A percentile compares a stretch with the other conserved stretches of the same genome.
phyloP scores from a whole-genome alignment of 2,329 filamentous ascomycete genomes.

The Clarireedia paspali region DNA sequence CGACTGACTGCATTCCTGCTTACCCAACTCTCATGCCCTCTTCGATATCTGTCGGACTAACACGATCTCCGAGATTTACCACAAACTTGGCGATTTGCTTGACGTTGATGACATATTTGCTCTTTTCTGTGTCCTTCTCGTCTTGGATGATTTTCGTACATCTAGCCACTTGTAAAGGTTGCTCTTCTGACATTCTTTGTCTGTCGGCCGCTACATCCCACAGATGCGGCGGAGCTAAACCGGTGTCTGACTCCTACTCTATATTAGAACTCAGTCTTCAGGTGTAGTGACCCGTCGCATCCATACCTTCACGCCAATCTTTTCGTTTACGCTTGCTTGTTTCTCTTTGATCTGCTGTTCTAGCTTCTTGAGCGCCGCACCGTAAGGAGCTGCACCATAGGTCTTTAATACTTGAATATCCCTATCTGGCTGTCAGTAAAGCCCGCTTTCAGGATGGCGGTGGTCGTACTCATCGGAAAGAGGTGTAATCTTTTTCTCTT shows the following conservation, averaged over 20 bases:
- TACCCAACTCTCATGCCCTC: slow-evolving; percentile 96
- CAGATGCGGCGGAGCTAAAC: slow-evolving; percentile 93
- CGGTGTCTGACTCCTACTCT: slow-evolving; percentile 90
- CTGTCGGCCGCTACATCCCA: slow-evolving; percentile 98
- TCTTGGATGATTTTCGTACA: slow-evolving; percentile 99
- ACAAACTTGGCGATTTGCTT: slow-evolving; percentile 99
- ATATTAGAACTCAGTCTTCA: neutral
- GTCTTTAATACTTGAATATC: slow-evolving; percentile 99
- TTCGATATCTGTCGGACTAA: slow-evolving; percentile 97
- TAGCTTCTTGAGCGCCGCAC: slow-evolving; percentile 87
- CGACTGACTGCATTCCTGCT: slow-evolving; percentile 21
- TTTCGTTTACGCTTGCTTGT: slow-evolving; percentile 96
- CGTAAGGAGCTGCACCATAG: slow-evolving; percentile 94
- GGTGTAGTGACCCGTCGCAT: neutral
- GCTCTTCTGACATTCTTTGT: slow-evolving; percentile 97
- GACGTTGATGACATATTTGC: slow-evolving; percentile 99
- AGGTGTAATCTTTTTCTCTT: slow-evolving; percentile 99
- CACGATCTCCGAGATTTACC: slow-evolving; percentile 91
- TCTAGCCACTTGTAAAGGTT: slow-evolving; percentile 91
- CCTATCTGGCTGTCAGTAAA: slow-evolving; percentile 45
- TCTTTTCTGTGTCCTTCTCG: slow-evolving; percentile 92
- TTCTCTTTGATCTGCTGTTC: slow-evolving; percentile 99
- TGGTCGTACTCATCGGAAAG: slow-evolving; percentile 82
- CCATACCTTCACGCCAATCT: slow-evolving; percentile 77
- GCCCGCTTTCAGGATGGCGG: slow-evolving; percentile 6